Conservation (phyloP, 73 alveolate species). For the Tetrahymena malaccensis region DNA sequence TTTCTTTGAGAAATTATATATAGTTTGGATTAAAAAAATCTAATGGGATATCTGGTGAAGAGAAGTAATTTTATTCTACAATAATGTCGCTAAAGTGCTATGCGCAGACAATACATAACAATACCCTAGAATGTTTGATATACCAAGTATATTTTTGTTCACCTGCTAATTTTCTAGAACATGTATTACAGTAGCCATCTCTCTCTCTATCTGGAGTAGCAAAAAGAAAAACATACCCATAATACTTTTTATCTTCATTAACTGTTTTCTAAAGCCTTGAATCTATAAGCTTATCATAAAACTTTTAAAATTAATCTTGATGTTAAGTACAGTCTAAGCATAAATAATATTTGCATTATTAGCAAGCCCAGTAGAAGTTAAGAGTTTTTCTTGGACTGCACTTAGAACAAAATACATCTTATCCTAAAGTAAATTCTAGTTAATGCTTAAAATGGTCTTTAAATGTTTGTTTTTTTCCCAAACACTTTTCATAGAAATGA, state of each 20-base stretch:
- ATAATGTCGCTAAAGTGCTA: not conserved
- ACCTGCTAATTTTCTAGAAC: not conserved
- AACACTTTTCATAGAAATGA: not conserved
- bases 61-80: not conserved
- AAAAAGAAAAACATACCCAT: not conserved
- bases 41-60: not conserved
- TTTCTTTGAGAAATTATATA: not conserved
- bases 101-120: not conserved
- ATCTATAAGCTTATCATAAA: not conserved
- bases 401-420: not conserved
- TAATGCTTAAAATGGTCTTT: not conserved
- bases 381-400: not conserved
- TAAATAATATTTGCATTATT: not conserved
- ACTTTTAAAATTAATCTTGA: not conserved
- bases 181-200: not conserved
- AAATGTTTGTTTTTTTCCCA: not conserved
- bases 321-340: not conserved
- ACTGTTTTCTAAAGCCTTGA: not conserved
- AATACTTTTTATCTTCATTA: no score
- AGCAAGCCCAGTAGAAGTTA: not conserved
- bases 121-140: no score
- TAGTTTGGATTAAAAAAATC: not conserved
- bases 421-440: not conserved
- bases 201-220: not conserved
- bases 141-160: not conserved